Evolutionary conservation across 257 asterid genomes (phyloP).

Genomic region (Ilex asprella): DNA sequence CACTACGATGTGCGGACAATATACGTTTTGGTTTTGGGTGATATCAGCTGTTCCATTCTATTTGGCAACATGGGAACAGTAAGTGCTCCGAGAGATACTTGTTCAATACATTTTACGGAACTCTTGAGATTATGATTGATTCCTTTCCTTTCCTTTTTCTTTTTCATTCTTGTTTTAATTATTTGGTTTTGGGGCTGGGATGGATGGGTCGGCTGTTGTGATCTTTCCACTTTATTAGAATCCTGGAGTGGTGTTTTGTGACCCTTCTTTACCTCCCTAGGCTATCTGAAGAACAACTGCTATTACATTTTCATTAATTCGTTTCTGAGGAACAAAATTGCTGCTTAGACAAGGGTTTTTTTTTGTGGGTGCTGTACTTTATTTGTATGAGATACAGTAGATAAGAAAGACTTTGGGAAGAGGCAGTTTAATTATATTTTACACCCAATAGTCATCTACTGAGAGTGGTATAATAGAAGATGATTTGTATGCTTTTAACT

Average conservation of each 20-base stretch:
- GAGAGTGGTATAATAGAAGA: too few relatives aligned
- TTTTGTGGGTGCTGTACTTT: background rate
- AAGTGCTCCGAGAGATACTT: conserved; percentile 15
- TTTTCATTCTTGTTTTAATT: conserved; percentile 1
- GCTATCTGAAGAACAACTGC: background rate
- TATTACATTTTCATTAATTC: background rate
- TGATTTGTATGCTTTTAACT: too few relatives aligned
- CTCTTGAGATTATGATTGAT: background rate
- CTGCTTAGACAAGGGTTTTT: too few relatives aligned
- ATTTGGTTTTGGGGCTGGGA: background rate
- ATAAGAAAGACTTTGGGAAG: background rate
- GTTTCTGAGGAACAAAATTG: background rate
- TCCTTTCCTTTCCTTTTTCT: background rate
- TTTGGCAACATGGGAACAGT: conserved; percentile 92
- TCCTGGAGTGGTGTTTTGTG: background rate
- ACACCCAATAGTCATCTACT: too few relatives aligned
- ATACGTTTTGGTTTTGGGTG: conserved; percentile 84
- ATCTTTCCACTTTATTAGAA: too few relatives aligned
- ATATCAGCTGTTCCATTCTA: conserved; percentile 82
- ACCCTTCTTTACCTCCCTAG: background rate
- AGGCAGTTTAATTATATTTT: too few relatives aligned
- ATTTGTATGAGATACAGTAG: background rate
- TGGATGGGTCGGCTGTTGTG: too few relatives aligned
- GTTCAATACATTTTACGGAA: background rate
- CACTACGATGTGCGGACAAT: conserved; percentile 77